Conservation (phyloP, 371 early-diverging fungal species). For the Rhizopus delemar region DNA sequence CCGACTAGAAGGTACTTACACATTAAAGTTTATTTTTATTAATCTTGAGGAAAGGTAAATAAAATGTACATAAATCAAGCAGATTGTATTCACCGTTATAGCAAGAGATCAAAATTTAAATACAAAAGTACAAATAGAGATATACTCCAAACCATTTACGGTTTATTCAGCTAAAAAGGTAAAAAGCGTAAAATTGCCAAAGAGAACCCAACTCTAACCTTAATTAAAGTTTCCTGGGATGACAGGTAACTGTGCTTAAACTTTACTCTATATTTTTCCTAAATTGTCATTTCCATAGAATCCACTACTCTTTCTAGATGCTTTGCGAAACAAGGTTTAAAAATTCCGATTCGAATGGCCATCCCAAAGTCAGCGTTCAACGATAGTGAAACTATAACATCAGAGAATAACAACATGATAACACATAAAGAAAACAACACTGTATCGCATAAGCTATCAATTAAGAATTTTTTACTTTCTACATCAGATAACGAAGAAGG, state of each 20-base stretch:
- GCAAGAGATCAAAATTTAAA: slow-evolving; percentile 31
- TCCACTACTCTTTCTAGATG: slow-evolving; percentile 65
- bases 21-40: slow-evolving; percentile 42
- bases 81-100: background rate
- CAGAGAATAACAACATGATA: no score
- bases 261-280: background rate
- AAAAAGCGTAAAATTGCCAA: background rate
- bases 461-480: background rate
- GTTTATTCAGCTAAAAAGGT: slow-evolving; percentile 57
- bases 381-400: no score
- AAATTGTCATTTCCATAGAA: slow-evolving; percentile 32
- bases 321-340: slow-evolving; percentile 67
- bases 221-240: slow-evolving; percentile 56
- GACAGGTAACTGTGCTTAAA: slow-evolving; percentile 41
- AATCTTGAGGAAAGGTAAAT: slow-evolving; percentile 29
- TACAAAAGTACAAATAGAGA: slow-evolving; percentile 32
- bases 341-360: slow-evolving; percentile 62
- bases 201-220: background rate
- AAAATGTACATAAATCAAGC: background rate
- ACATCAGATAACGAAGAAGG: background rate
- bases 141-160: slow-evolving; percentile 45
- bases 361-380: slow-evolving; percentile 16
- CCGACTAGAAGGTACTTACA: slow-evolving; percentile 43
- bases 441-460: background rate
- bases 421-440: no score